Conservation (phyloP, 352 stramenopile species). For the Phytophthora podocarpi region DNA sequence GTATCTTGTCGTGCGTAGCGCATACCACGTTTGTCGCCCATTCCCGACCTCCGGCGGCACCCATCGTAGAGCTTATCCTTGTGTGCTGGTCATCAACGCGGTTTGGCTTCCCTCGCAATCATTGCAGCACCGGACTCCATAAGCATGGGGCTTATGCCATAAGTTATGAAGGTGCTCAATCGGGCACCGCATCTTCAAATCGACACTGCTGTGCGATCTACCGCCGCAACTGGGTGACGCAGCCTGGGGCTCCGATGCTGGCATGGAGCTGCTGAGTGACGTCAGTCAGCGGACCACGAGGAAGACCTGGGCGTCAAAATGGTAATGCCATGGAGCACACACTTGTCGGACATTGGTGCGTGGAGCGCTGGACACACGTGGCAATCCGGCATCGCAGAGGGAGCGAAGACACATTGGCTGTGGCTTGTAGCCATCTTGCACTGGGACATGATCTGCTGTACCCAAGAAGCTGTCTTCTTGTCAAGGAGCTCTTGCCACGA, state of each 20-base stretch:
- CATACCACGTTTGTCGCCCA: neutral
- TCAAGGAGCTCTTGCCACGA: too few relatives aligned
- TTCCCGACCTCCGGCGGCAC: conserved; percentile 13
- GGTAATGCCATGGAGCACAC: neutral
- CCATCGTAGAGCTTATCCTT: too few relatives aligned
- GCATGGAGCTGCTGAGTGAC: neutral
- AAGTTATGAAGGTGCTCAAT: too few relatives aligned
- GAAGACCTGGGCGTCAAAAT: conserved; percentile 8
- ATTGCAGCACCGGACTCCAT: conserved; percentile 1
- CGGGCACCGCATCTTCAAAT: neutral
- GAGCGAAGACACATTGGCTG: conserved; percentile 1
- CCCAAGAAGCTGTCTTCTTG: too few relatives aligned
- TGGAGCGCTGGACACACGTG: neutral
- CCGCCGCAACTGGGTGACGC: neutral
- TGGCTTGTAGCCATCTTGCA: neutral
- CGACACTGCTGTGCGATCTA: neutral
- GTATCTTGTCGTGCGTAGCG: neutral
- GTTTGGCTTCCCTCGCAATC: neutral
- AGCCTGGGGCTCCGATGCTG: neutral
- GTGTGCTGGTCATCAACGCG: neutral
- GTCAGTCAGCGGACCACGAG: neutral
- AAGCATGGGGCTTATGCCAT: too few relatives aligned
- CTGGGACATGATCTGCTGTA: conserved; percentile 16
- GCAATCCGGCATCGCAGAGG: conserved; percentile 13
- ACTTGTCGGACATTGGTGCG: too few relatives aligned